Percentiles rank a stretch among this genome's conserved stretches.
phyloP scores from a whole-genome alignment of 2,329 filamentous ascomycete species.

The Paecilomyces dactylethromorphus region DNA sequence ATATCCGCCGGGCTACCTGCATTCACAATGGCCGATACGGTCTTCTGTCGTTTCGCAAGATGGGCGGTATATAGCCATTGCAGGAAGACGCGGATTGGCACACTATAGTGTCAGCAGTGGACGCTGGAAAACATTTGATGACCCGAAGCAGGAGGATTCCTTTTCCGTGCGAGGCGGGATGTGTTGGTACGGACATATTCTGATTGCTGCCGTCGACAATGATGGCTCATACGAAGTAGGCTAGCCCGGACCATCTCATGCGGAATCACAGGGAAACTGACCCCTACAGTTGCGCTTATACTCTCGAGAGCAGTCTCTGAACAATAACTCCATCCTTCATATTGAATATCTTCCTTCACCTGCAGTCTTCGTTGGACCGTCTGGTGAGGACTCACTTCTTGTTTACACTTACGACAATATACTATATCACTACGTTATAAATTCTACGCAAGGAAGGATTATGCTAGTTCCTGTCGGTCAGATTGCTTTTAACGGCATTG shows the following conservation, averaged over 20 bases:
- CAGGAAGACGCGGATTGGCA: slow-evolving; percentile 82
- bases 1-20: slow-evolving; percentile 75
- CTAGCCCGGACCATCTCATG: neutral
- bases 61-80: slow-evolving; percentile 90
- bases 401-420: slow-evolving; percentile 97
- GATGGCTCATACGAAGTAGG: slow-evolving; percentile 67
- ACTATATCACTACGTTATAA: slow-evolving; percentile 89
- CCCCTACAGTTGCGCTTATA: slow-evolving; percentile 67
- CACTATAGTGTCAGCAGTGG: slow-evolving; percentile 95
- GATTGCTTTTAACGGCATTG: slow-evolving; percentile 94
- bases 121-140: slow-evolving; percentile 90
- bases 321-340: slow-evolving; percentile 66
- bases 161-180: slow-evolving; percentile 92
- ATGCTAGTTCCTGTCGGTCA: slow-evolving; percentile 90
- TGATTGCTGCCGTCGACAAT: slow-evolving; percentile 88
- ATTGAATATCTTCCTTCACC: slow-evolving; percentile 72
- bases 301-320: slow-evolving; percentile 75
- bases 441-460: slow-evolving; percentile 61
- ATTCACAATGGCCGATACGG: slow-evolving; percentile 89
- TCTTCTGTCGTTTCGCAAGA: slow-evolving; percentile 83
- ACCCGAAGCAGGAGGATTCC: slow-evolving; percentile 73
- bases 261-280: slow-evolving; percentile 8
- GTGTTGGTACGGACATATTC: slow-evolving; percentile 97
- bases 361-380: slow-evolving; percentile 81
- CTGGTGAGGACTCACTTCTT: slow-evolving; percentile 87